phyloP scores from a whole-genome alignment of 305 asterid species.

The Solanum aculeatissimum region DNA sequence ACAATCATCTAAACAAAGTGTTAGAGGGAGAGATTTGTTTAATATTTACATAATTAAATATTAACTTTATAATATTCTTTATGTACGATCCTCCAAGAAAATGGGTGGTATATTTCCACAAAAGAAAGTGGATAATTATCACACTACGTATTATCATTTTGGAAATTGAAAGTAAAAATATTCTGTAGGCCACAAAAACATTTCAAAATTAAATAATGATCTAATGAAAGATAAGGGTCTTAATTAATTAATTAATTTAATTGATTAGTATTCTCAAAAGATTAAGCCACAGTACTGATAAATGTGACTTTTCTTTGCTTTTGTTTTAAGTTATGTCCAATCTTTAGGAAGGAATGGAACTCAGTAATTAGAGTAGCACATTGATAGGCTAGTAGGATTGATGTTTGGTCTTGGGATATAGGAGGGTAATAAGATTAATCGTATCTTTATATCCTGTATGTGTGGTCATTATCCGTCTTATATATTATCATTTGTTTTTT shows the following conservation, averaged over 20 bases:
- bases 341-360: too few species aligned
- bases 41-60: background rate
- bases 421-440: too few species aligned
- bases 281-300: background rate
- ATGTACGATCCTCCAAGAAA: background rate
- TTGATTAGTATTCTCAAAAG: background rate
- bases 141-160: background rate
- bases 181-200: background rate
- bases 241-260: background rate
- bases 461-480: too few species aligned
- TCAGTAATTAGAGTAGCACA: too few species aligned
- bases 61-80: background rate
- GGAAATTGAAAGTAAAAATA: background rate
- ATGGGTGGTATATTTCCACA: background rate
- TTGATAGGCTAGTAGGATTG: too few species aligned
- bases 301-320: background rate
- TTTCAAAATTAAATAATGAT: background rate
- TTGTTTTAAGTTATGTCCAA: background rate
- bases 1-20: too few species aligned
- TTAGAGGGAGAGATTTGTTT: too few species aligned
- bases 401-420: too few species aligned
- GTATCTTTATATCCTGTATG: too few species aligned
- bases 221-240: background rate
- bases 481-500: too few species aligned
- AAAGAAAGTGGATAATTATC: background rate